Evolutionary conservation across 83 land plant species (phyloP).

Genomic region (Picea engelmannii): DNA sequence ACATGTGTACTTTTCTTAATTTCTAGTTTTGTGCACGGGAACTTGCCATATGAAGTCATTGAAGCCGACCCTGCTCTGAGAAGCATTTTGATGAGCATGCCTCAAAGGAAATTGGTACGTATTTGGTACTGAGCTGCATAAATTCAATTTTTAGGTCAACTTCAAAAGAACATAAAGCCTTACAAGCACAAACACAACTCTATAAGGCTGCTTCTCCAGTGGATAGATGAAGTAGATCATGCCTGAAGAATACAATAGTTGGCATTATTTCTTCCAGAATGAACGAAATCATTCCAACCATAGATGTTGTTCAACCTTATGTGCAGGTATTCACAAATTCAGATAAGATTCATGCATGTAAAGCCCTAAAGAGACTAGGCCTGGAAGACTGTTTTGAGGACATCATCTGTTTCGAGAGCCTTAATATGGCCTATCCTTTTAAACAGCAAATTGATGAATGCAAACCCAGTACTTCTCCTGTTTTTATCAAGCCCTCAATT

Average conservation of each 20-base stretch:
- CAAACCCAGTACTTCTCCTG: constrained; percentile 17
- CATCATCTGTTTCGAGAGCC: constrained; percentile 68
- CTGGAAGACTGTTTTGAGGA: constrained; percentile 5
- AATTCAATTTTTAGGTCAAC: not conserved
- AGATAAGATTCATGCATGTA: constrained; percentile 43
- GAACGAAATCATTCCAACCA: too few relatives aligned
- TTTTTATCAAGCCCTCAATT: constrained; percentile 51
- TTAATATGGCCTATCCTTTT: constrained; percentile 37
- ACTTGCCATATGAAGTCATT: constrained; percentile 72
- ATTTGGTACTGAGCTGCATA: not conserved
- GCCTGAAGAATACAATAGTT: too few relatives aligned
- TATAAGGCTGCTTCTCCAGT: too few relatives aligned
- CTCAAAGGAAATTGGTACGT: constrained; percentile 73
- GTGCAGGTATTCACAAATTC: constrained; percentile 67
- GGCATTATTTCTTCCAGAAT: too few relatives aligned
- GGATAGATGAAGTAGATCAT: too few relatives aligned
- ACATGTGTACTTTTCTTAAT: not conserved
- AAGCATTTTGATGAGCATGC: constrained; percentile 55
- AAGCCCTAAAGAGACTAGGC: constrained; percentile 34
- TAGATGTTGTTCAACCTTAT: not conserved
- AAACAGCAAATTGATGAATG: not conserved
- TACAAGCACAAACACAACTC: too few relatives aligned
- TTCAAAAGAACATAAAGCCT: not conserved
- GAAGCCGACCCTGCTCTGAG: constrained; percentile 59
- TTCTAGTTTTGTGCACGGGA: constrained; percentile 80